Evolutionary conservation across 2,329 filamentous ascomycete genomes (phyloP), one percentile per base, ranked within the genome.

Genomic region (Colletotrichum echinochloae): DNA sequence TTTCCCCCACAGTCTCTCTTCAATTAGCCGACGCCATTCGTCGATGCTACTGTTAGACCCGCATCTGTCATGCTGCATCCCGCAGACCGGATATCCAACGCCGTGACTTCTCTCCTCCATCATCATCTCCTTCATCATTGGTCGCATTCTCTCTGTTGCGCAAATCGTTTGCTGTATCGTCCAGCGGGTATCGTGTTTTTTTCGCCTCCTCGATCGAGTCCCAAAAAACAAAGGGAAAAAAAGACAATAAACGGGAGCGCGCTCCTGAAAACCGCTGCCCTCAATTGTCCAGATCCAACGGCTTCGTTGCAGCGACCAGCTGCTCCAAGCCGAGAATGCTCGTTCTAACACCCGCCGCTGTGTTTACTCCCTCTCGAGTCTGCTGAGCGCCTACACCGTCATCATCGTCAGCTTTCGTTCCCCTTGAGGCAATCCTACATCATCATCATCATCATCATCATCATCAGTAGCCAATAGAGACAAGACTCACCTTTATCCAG

Each of bases 271-370:
- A 20, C 20, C 11, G 20, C 41, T 44, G 41, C 16, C 37, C 26
- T 63, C 60, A 70, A 3, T 70, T 41, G 11, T 62, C 67, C 51
- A 67, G 26, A 6, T 70, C 56, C 57, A 70, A 37, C 1, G 49
- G 64, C 57, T 70, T 62, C 37, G 69, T 48, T 14, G 57, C 52
- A 16, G 66, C 70, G 37, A 72, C 56, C 9, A 73, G 69, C 44
- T 59, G 33, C 52, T 72, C 64, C 23, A 73, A 52, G 8, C 71
- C 65, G 12, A 69, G 35, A 11, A 73, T 57, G 48, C 71, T 73
- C 9, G 26, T 70, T 9, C 69, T 57, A 8, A 70, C 69, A 14
- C 54, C 51, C 7, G 54, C 46, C 41, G 62, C 52, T 2, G 70
- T 73, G 11, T 41, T 39, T 5, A 52, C 20, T 9, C 51, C 62